These are phyloP conservation scores for Danielozyma ontarioensis DNA, from an alignment of 805 yeast genomes.

Conservation along the genomic window DNA sequence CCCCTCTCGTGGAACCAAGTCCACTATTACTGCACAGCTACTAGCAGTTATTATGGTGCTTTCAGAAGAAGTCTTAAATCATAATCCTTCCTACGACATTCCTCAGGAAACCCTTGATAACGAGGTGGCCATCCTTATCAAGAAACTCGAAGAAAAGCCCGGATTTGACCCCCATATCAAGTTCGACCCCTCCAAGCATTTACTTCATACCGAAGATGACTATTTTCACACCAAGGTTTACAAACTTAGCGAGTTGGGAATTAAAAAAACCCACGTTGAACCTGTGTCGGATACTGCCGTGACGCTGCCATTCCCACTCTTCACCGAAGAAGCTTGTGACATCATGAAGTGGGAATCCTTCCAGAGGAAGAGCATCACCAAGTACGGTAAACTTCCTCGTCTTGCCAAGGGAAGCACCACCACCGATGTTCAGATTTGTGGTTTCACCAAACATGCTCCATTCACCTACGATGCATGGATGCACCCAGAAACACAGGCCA, in stretches of 20 bases:
- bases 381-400: slow-evolving; percentile 21
- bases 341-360: slow-evolving; percentile 25
- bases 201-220: slow-evolving; percentile 32
- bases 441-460: slow-evolving; percentile 16
- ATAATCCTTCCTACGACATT: neutral
- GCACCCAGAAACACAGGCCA: slow-evolving; percentile 21
- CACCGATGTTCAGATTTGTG: slow-evolving; percentile 22
- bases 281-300: slow-evolving; percentile 30
- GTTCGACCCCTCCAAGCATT: slow-evolving; percentile 35
- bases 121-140: neutral
- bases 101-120: slow-evolving; percentile 1
- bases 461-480: slow-evolving; percentile 25
- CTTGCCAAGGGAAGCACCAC: slow-evolving; percentile 20
- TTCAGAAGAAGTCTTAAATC: neutral
- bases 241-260: slow-evolving; percentile 32
- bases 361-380: slow-evolving; percentile 13
- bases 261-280: slow-evolving; percentile 28
- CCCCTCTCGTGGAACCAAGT: too few relatives aligned
- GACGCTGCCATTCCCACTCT: slow-evolving; percentile 23
- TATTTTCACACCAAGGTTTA: slow-evolving; percentile 30
- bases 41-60: neutral
- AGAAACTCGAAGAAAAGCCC: neutral
- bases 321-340: slow-evolving; percentile 24
- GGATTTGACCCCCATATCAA: slow-evolving; percentile 16
- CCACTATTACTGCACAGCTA: too few relatives aligned